Evolutionary conservation across 495 filamentous ascomycete genomes (phyloP).

Genomic region (Talaromyces borbonicus): DNA sequence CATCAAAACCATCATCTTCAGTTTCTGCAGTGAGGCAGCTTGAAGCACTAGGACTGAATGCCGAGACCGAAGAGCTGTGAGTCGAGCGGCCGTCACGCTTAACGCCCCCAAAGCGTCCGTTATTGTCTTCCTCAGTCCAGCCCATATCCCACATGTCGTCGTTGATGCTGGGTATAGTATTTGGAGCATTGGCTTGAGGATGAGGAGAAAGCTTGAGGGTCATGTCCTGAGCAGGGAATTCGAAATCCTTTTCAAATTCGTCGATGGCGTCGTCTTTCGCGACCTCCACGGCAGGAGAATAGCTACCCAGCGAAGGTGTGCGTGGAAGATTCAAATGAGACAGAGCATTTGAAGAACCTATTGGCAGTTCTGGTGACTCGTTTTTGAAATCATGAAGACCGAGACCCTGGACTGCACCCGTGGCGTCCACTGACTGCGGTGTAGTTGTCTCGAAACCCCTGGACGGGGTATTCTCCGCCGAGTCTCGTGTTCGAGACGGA

Average conservation of each 20-base stretch:
- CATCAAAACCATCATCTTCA: conserved; percentile 83
- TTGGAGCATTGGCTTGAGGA: conserved; percentile 45
- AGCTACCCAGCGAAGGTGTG: not conserved
- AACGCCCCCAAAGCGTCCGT: conserved; percentile 79
- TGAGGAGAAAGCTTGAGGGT: conserved; percentile 49
- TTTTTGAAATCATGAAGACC: conserved; percentile 42
- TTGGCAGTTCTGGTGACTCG: conserved; percentile 54
- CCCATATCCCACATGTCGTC: conserved; percentile 72
- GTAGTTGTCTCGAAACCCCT: conserved; percentile 21
- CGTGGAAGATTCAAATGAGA: conserved; percentile 26
- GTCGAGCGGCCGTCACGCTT: conserved; percentile 63
- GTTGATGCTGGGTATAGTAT: conserved; percentile 44
- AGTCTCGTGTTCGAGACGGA: conserved; percentile 26
- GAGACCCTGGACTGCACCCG: conserved; percentile 28
- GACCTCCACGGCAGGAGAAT: conserved; percentile 47
- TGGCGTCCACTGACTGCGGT: conserved; percentile 5
- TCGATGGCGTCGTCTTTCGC: conserved; percentile 41
- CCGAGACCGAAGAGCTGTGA: conserved; percentile 76
- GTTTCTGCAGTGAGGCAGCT: conserved; percentile 89
- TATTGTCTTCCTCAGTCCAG: conserved; percentile 88
- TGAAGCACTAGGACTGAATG: conserved; percentile 81
- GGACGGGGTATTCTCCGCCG: conserved; percentile 11
- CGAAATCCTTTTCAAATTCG: conserved; percentile 69
- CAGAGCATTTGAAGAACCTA: conserved; percentile 55
- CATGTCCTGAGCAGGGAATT: conserved; percentile 52